Evolutionary conservation across 1,139 yeast genomes (phyloP).

Genomic region (Wickerhamomyces sp.): DNA sequence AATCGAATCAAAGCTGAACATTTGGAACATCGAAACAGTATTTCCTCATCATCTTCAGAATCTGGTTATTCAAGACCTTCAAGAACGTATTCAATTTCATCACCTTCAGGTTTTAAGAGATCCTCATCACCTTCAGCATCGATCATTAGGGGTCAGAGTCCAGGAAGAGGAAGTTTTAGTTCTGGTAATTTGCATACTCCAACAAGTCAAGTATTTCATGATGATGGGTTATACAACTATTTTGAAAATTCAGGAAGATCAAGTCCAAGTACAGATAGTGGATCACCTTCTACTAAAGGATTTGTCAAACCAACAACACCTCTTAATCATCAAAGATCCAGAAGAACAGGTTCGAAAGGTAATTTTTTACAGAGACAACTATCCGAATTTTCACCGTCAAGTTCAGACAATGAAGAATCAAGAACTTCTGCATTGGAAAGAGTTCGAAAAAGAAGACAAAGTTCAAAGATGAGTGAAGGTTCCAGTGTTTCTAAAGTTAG

Average conservation of each 20-base stretch:
- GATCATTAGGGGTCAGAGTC: conserved; percentile 17
- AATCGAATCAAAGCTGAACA: conserved; percentile 83
- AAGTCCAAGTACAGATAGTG: conserved; percentile 26
- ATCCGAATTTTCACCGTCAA: conserved; percentile 55
- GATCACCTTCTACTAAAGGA: conserved; percentile 19
- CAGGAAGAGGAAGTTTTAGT: conserved; percentile 18
- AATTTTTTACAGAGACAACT: conserved; percentile 27
- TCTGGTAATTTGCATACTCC: conserved; percentile 25
- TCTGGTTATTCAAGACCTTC: conserved; percentile 22
- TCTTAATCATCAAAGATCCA: conserved; percentile 8
- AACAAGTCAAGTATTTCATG: conserved; percentile 30
- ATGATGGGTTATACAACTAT: conserved; percentile 24
- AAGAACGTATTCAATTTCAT: conserved; percentile 24
- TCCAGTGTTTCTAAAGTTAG: conserved; percentile 16
- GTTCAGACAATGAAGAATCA: conserved; percentile 68
- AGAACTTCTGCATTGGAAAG: conserved; percentile 46
- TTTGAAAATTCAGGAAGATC: conserved; percentile 28
- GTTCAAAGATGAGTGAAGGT: conserved; percentile 34
- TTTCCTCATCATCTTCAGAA: conserved; percentile 31
- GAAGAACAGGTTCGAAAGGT: conserved; percentile 17
- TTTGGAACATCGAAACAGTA: conserved; percentile 29
- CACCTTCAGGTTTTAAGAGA: conserved; percentile 22
- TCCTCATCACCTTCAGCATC: conserved; percentile 30
- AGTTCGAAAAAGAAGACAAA: conserved; percentile 53
- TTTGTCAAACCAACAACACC: conserved; percentile 19